phyloP scores from a whole-genome alignment of 2,329 filamentous ascomycete genomes.

The Hypocreales sp. region DNA sequence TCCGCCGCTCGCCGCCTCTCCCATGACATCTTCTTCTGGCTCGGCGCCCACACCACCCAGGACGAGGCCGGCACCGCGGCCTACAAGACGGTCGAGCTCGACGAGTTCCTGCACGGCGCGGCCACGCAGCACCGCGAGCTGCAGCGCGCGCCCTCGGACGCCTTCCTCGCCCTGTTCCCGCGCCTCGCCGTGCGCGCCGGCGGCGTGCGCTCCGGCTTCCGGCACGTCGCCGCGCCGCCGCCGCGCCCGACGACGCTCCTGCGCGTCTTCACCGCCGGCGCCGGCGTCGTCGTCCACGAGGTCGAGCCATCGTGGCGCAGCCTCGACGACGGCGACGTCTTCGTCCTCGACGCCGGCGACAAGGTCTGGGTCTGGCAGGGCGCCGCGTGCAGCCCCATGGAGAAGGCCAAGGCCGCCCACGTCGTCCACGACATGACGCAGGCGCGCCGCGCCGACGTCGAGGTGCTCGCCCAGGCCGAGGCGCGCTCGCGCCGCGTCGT shows the following conservation, averaged over 20 bases:
- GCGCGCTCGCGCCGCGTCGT: conserved; percentile 37
- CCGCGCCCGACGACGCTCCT: conserved; percentile 30
- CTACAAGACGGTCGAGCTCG: conserved; percentile 56
- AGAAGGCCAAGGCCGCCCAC: conserved; percentile 52
- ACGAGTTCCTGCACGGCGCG: conserved; percentile 46
- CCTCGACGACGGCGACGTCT: conserved; percentile 51
- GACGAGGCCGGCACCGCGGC: conserved; percentile 55
- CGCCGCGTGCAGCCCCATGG: conserved; percentile 47
- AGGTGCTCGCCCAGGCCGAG: conserved; percentile 48
- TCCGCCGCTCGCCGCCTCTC: too few relatives aligned
- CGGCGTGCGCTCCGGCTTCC: conserved; percentile 47
- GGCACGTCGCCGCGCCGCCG: conserved; percentile 39
- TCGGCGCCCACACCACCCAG: conserved; percentile 48
- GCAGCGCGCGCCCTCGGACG: conserved; percentile 40
- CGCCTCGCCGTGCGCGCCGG: conserved; percentile 43
- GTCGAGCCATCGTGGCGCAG: conserved; percentile 45
- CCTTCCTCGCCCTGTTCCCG: conserved; percentile 45
- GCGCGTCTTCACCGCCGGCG: conserved; percentile 42
- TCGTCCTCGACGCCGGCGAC: conserved; percentile 43
- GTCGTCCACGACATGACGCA: conserved; percentile 49
- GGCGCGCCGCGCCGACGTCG: conserved; percentile 48
- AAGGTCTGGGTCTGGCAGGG: conserved; percentile 62
- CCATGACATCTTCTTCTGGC: conserved; percentile 58
- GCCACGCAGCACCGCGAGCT: conserved; percentile 52
- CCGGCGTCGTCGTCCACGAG: conserved; percentile 44